Evolutionary conservation across 208 protist species (phyloP), one percentile per base, ranked within the genome.

Genomic region (Leishmania lainsoni): DNA sequence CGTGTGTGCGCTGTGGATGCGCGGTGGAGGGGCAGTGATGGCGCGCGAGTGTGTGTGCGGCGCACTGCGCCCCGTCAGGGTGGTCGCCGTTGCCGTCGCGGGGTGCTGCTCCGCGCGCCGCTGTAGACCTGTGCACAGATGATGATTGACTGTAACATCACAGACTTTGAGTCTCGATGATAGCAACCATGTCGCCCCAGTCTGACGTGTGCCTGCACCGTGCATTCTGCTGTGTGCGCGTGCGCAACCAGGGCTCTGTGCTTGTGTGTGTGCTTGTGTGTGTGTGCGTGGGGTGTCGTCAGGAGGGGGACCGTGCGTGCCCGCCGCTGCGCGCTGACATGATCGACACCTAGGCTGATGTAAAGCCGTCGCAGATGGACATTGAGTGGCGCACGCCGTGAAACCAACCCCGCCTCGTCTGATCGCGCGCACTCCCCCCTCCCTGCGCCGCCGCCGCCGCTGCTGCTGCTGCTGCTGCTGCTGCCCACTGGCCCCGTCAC

Each of bases 401-500:
- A 39, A 39, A 39, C 35, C 35, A 1, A 39, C 35, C 35, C 35
- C 35, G 35, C 35, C 35, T 39, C 35, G 35, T 39, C 35, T 39
- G 35, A 39, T 39, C 35, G 35, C 35, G 35, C 35, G 35, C 35
- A 39, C 35, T 39, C 35, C 35, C 35, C 35, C 35, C 35, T 39
- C 35, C 35, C 35, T 39, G 35, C 35, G 35, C 35, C 35, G 35
- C 35, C 1, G 35, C 35, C 1, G 26, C 65, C 45, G 63, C 32
- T 59, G 76, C 51, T 39, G 6, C 2, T 8, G 65, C 65, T 70
- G 26, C 65, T 75, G 71, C n/a, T n/a, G n/a, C n/a, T 75, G 20
- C 71, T 59, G 76, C 51, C 76, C 45, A 80, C 76, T 80, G 76
- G 76, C 76, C 76, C 76, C 65, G 76, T 80, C 76, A 80, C 76